Evolutionary conservation across 306 rosid species (phyloP).

Genomic region (Quercus variabilis): DNA sequence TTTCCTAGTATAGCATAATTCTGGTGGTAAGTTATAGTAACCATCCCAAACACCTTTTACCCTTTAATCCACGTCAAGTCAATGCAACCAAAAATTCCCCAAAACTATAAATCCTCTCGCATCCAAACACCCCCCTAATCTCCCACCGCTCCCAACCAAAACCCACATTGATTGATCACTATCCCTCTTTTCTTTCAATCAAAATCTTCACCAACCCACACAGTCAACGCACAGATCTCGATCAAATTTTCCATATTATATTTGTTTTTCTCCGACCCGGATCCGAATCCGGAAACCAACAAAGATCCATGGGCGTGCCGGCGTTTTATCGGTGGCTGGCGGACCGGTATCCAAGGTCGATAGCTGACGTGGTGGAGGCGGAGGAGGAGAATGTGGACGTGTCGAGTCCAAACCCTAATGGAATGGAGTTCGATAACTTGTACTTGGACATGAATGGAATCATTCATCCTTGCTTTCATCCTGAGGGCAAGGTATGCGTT

Average conservation of each 20-base stretch:
- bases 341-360: constrained; percentile 84
- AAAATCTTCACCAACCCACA: constrained; percentile 5
- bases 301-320: constrained; percentile 78
- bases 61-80: neutral
- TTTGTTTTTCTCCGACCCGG: constrained; percentile 16
- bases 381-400: constrained; percentile 45
- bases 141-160: neutral
- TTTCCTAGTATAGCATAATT: neutral
- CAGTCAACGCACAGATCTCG: constrained; percentile 33
- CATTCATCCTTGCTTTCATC: constrained; percentile 96
- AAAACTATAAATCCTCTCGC: neutral
- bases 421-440: constrained; percentile 85
- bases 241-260: neutral
- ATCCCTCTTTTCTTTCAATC: neutral
- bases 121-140: neutral
- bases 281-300: constrained; percentile 16
- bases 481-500: constrained; percentile 75
- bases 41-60: neutral
- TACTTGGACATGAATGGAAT: constrained; percentile 94
- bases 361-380: constrained; percentile 78
- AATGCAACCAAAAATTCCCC: neutral
- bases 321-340: constrained; percentile 99
- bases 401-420: constrained; percentile 86
- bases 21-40: neutral
- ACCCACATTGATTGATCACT: neutral